phyloP scores from a whole-genome alignment of 208 protist genomes.

The Acanthamoeba royreba region DNA sequence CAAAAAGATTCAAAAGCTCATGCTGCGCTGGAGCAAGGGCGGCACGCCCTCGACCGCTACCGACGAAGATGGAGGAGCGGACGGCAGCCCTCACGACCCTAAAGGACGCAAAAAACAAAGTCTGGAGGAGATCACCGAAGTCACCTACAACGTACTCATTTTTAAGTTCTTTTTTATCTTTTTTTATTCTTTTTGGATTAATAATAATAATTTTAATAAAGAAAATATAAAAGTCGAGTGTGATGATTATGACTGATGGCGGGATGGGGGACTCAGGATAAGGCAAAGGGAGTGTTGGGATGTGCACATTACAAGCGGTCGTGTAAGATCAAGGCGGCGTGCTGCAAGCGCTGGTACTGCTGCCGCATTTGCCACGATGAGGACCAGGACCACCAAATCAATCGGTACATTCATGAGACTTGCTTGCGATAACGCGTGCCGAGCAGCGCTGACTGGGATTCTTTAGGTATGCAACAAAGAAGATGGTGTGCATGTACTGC shows the following conservation, averaged over 20 bases:
- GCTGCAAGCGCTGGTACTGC: slow-evolving; percentile 59
- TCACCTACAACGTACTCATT: not conserved
- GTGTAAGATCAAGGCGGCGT: slow-evolving; percentile 50
- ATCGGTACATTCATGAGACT: slow-evolving; percentile 1
- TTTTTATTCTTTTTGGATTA: not conserved
- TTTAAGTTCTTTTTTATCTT: not conserved
- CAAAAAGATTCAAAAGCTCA: slow-evolving; percentile 18
- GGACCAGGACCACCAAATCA: slow-evolving; percentile 52
- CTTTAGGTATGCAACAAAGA: slow-evolving; percentile 43
- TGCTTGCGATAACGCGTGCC: not conserved
- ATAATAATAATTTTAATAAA: not conserved
- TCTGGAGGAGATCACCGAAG: not conserved
- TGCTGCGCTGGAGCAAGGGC: not conserved
- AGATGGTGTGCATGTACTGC: slow-evolving; percentile 68
- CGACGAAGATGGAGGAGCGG: not conserved
- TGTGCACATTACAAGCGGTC: slow-evolving; percentile 55
- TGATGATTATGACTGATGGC: too few species aligned
- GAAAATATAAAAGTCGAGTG: too few species aligned
- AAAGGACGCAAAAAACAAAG: not conserved
- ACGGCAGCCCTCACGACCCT: not conserved
- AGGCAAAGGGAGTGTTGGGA: slow-evolving; percentile 46
- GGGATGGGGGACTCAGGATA: not conserved
- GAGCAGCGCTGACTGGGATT: too few species aligned
- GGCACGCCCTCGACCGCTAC: too few species aligned
- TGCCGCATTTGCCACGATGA: slow-evolving; percentile 66